Base-by-base conservation (phyloP, 257 asterid species). In the Gentiana dahurica region DNA sequence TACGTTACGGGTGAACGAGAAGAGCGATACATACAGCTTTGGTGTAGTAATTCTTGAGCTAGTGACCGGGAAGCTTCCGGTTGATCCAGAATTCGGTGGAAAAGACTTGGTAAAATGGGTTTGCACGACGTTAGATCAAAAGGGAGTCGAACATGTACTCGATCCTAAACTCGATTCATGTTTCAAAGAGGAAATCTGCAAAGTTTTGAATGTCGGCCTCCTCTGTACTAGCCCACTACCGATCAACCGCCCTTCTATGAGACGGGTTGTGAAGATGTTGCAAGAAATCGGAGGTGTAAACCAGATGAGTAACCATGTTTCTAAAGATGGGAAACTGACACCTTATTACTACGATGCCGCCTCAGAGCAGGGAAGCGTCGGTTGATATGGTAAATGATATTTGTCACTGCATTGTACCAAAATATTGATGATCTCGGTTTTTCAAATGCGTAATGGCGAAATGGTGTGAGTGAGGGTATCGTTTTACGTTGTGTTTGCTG, bases 141-240 rank as follows among this genome's bases (percentile, higher is more conserved):
- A 87, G 75, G 95, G 96, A 0, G 43, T 79, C 2, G 96, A 87
- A 36, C 89, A 79, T 41, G 69, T 91, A 7, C 73, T 91, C 4
- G 98, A 91, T 65, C 81, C 96, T 1, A 83, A 81, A 49, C 90
- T 87, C 1, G 95, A 85, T 71, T 72, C 92, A 8, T 81, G 96
- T 57, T 91, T 91, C 65, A 87, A 87, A 69, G 90, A 87, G 10
- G 96, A 87, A 59, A 83, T 85, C 55, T 73, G 92, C 82, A 76
- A 81, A 55, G 85, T 86, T 62, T 71, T 91, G 4, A 83, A 87
- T 48, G 70, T 91, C 1, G 96, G 96, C 34, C 96, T 91, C 51
- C 90, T 87, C 65, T 91, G 96, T 84, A 87, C 98, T 9, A 85
- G 90, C 68, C 95, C 98, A 0, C 85, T 87, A 3, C 96, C 98